phyloP scores from a whole-genome alignment of 306 rosid genomes.

The Erythrophleum fordii region DNA sequence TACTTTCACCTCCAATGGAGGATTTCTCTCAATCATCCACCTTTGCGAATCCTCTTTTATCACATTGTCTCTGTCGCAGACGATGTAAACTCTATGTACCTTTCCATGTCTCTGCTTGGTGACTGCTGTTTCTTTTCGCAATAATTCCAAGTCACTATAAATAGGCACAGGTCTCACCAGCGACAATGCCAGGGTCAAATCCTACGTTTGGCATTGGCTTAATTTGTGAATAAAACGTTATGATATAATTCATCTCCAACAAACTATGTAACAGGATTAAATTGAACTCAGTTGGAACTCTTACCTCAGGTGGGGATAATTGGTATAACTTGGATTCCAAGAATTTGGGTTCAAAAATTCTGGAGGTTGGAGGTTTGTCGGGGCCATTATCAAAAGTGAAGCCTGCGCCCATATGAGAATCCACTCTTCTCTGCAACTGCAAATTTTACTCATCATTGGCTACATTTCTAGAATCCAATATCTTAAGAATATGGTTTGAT shows the following conservation, averaged over 20 bases:
- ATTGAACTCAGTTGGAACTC: neutral
- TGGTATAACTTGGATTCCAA: constrained; percentile 8
- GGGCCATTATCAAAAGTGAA: constrained; percentile 1
- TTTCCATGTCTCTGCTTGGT: constrained; percentile 33
- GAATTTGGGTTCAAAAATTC: neutral
- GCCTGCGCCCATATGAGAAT: neutral
- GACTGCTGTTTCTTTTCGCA: constrained; percentile 24
- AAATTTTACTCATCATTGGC: neutral
- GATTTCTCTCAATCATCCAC: constrained; percentile 44
- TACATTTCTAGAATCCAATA: neutral
- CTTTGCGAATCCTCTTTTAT: constrained; percentile 12
- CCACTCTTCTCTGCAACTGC: neutral
- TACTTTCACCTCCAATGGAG: constrained; percentile 39
- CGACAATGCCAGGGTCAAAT: neutral
- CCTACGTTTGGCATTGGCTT: neutral
- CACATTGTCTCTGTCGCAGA: constrained; percentile 32
- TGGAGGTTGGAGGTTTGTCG: neutral
- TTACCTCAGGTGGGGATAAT: neutral
- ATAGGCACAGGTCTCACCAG: neutral
- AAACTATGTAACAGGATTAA: neutral
- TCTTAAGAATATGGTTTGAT: neutral
- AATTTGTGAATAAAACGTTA: neutral
- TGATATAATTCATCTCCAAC: neutral
- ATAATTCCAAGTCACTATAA: neutral
- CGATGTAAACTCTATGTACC: constrained; percentile 41